Conservation (phyloP, 2,329 filamentous ascomycete species). For the Ascochyta koolunga region DNA sequence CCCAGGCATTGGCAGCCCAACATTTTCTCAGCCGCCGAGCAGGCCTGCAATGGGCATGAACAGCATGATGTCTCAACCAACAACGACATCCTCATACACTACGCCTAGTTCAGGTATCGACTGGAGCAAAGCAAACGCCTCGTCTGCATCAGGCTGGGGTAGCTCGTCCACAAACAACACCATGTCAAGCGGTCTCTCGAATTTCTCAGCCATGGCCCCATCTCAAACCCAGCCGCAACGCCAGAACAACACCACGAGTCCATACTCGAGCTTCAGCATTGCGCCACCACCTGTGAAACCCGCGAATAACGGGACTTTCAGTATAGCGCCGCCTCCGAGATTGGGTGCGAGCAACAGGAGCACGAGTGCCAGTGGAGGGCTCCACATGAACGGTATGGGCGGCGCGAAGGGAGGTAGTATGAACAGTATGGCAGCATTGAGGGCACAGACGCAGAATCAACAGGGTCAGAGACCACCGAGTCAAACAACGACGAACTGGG, state of each 20-base stretch:
- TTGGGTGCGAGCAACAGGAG: slow-evolving; percentile 17
- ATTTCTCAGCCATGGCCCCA: slow-evolving; percentile 61
- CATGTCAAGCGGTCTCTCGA: slow-evolving; percentile 37
- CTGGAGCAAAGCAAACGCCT: slow-evolving; percentile 37
- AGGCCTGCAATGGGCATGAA: slow-evolving; percentile 43
- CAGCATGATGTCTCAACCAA: slow-evolving; percentile 35
- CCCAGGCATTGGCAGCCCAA: slow-evolving; percentile 39
- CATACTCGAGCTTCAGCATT: slow-evolving; percentile 47
- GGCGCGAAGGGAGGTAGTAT: slow-evolving; percentile 16
- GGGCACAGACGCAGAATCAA: slow-evolving; percentile 33
- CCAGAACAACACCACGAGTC: slow-evolving; percentile 27
- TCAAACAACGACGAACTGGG: slow-evolving; percentile 28
- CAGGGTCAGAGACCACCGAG: slow-evolving; percentile 27
- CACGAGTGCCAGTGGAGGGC: slow-evolving; percentile 9
- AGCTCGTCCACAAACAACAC: slow-evolving; percentile 20
- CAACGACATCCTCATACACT: slow-evolving; percentile 33
- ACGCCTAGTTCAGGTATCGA: slow-evolving; percentile 33
- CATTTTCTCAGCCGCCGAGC: slow-evolving; percentile 46
- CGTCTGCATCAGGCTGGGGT: slow-evolving; percentile 35
- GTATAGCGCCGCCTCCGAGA: slow-evolving; percentile 36
- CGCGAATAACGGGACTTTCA: slow-evolving; percentile 23
- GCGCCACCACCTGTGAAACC: slow-evolving; percentile 44
- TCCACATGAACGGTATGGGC: slow-evolving; percentile 27
- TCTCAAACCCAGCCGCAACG: slow-evolving; percentile 34
- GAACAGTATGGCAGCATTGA: slow-evolving; percentile 32